Evolutionary conservation across 495 filamentous ascomycete genomes (phyloP).

Genomic region (Opeltia flavorubescens): DNA sequence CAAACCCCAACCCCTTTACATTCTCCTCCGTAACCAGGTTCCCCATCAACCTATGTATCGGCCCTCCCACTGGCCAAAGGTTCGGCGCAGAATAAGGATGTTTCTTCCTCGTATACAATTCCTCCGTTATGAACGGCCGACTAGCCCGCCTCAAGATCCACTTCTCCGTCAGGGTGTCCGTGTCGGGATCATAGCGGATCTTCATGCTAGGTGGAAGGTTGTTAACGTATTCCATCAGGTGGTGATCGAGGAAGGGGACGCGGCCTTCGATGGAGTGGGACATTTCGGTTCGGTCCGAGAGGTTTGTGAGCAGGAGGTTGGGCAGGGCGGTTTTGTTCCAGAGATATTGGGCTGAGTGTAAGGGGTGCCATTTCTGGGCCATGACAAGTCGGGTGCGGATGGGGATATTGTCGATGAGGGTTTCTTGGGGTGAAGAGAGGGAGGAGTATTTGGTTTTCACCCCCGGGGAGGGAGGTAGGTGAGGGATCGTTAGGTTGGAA

Average conservation of each 20-base stretch:
- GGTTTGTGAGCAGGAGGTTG: conserved; percentile 29
- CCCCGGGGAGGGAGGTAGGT: not conserved
- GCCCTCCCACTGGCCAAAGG: conserved; percentile 18
- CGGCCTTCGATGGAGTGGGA: conserved; percentile 32
- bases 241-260: conserved; percentile 38
- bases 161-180: conserved; percentile 26
- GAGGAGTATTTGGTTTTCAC: not conserved
- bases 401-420: conserved; percentile 14
- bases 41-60: conserved; percentile 23
- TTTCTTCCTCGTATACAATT: conserved; percentile 33
- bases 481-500: conserved; percentile 1
- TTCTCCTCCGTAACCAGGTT: conserved; percentile 24
- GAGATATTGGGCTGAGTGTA: conserved; percentile 33
- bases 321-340: conserved; percentile 26
- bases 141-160: conserved; percentile 35
- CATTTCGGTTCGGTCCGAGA: conserved; percentile 40
- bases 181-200: conserved; percentile 21
- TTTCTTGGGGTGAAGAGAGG: conserved; percentile 3
- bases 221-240: conserved; percentile 34
- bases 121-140: conserved; percentile 34
- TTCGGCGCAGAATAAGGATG: conserved; percentile 29
- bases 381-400: conserved; percentile 19
- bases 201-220: conserved; percentile 33
- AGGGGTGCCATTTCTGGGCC: conserved; percentile 31
- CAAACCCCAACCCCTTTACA: conserved; percentile 31